phyloP scores from a whole-genome alignment of 129 eudicot genomes.

The Erigeron canadensis region DNA sequence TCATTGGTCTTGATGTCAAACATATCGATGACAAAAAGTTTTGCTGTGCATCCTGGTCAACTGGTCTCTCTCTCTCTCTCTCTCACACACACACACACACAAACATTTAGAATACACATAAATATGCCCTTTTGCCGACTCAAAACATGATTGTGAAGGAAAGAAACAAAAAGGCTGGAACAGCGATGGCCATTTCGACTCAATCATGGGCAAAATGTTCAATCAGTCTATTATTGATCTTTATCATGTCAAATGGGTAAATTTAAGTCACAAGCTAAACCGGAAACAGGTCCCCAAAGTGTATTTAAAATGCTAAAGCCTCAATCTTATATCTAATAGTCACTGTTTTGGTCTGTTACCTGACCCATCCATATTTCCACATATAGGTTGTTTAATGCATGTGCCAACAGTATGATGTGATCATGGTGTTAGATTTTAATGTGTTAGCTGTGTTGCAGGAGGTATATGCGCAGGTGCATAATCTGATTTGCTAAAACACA shows the following conservation, averaged over 20 bases:
- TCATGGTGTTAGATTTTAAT: constrained; percentile 15
- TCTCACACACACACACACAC: constrained; percentile 1
- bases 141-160: background rate
- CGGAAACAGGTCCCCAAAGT: background rate
- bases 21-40: constrained; percentile 76
- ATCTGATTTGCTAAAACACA: constrained; percentile 19
- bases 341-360: too few relatives aligned
- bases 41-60: constrained; percentile 95
- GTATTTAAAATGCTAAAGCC: background rate
- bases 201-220: background rate
- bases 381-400: background rate
- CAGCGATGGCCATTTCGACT: constrained; percentile 1
- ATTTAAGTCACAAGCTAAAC: background rate
- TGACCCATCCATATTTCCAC: too few relatives aligned
- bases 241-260: background rate
- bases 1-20: constrained; percentile 88
- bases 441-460: constrained; percentile 51
- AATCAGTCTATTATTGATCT: background rate
- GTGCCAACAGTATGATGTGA: background rate
- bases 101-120: background rate
- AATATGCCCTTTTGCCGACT: background rate
- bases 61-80: constrained; percentile 59
- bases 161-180: background rate
- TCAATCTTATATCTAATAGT: background rate
- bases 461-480: constrained; percentile 85